Base-by-base conservation (phyloP, 208 protist species). In the Trichomonas gallinae region DNA sequence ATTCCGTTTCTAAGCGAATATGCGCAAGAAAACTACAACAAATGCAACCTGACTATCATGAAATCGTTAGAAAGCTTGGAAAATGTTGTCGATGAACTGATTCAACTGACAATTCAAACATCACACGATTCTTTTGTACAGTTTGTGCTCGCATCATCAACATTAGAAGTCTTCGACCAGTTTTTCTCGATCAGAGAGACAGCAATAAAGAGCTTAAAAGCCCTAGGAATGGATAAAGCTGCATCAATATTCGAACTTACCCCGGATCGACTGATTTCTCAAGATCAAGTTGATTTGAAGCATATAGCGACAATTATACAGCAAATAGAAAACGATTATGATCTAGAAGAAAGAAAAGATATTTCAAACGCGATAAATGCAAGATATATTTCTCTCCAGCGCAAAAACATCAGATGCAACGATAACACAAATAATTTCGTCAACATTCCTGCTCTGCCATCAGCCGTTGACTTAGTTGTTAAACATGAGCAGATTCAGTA, bases 231-330 rank as follows among this genome's bases (percentile, higher is more conserved):
- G 11, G 9, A 34, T 34, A 10, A 48, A 51, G 87, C 44, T 3
- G 87, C 87, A n/a, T 42, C 42, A 51, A 51, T 93, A 38, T 93
- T 93, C 31, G 45, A 34, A 38, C 15, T 93, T 26, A 48, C 87
- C 13, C 87, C 87, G 38, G 87, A 93, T 26, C 13, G 45, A 36
- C n/a, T 93, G 1, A 23, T 93, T 58, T 93, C 87, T 40, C 87
- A 93, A 51, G 87, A 93, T 38, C 87, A 93, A 93, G 87, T 93
- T 51, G 87, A 93, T 38, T 38, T 93, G 6, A 93, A 93, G 38
- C 44, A 48, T 11, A 93, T 93, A 49, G 40, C 40, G 15, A 93
- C 17, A n/a, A n/a, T 93, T 17, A 44, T 93, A 34, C 17, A 40
- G 3, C 87, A 93, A 93, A 51, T 93, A 0, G 40, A 44, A 34